phyloP scores from a whole-genome alignment of 2,329 filamentous ascomycete genomes.

The Gaeumannomyces sp. region DNA sequence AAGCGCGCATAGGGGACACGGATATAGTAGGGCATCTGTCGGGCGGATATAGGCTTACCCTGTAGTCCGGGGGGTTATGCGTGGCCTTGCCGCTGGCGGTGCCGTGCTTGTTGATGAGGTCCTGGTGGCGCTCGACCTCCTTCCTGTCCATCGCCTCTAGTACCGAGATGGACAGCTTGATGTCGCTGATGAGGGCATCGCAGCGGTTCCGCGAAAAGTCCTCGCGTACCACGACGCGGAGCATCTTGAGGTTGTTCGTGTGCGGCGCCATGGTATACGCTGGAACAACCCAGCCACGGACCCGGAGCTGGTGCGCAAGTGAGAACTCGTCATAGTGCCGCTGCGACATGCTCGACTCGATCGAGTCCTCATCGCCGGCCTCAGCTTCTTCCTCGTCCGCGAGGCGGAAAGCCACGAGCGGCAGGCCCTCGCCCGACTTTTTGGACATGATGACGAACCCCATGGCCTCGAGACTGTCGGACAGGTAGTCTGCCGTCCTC shows the following conservation, averaged over 20 bases:
- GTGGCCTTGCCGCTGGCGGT: slow-evolving; percentile 45
- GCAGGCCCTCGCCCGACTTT: slow-evolving; percentile 69
- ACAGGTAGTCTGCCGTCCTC: slow-evolving; percentile 80
- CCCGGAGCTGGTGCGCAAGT: slow-evolving; percentile 76
- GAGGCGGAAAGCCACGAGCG: slow-evolving; percentile 84
- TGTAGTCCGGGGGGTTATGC: slow-evolving; percentile 45
- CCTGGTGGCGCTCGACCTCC: slow-evolving; percentile 61
- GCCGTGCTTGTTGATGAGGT: slow-evolving; percentile 55
- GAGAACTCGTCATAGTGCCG: slow-evolving; percentile 68
- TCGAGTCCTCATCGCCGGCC: not conserved
- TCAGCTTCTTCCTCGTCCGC: slow-evolving; percentile 47
- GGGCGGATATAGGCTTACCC: slow-evolving; percentile 31
- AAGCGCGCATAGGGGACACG: not conserved
- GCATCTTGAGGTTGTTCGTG: slow-evolving; percentile 77
- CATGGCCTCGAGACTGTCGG: slow-evolving; percentile 62
- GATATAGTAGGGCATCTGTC: slow-evolving; percentile 8
- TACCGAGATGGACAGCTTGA: slow-evolving; percentile 68
- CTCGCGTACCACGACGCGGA: slow-evolving; percentile 87
- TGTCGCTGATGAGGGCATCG: slow-evolving; percentile 69
- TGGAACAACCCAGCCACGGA: slow-evolving; percentile 86
- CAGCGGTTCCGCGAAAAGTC: slow-evolving; percentile 82
- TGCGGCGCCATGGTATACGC: slow-evolving; percentile 97
- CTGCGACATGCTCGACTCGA: not conserved
- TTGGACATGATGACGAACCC: slow-evolving; percentile 89
- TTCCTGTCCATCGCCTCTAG: slow-evolving; percentile 70